Evolutionary conservation across 169 alveolate genomes (phyloP).

Genomic region (Blepharisma undulans): DNA sequence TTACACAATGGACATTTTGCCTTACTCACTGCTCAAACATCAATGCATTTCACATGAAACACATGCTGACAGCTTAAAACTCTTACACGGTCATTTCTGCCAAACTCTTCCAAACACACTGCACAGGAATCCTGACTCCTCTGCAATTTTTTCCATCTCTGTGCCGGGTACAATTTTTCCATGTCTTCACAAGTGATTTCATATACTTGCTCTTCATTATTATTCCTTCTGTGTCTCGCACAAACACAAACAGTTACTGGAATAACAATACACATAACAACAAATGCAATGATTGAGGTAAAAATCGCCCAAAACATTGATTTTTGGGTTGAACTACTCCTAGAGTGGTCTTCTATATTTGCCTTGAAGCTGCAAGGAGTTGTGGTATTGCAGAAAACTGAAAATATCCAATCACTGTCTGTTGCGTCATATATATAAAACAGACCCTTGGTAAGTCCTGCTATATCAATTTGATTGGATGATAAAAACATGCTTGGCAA

Average conservation of each 20-base stretch:
- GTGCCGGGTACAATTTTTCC: neutral
- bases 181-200: neutral
- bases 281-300: neutral
- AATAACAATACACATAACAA: neutral
- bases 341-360: neutral
- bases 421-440: neutral
- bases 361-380: neutral
- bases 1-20: conserved; percentile 20
- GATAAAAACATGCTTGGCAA: neutral
- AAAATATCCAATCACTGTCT: neutral
- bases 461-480: neutral
- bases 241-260: neutral
- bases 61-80: conserved; percentile 48
- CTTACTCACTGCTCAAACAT: conserved; percentile 52
- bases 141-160: neutral
- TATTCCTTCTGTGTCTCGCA: neutral
- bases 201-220: neutral
- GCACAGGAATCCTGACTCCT: conserved; percentile 2
- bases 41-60: conserved; percentile 50
- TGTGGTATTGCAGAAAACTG: neutral
- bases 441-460: neutral
- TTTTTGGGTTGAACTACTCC: neutral
- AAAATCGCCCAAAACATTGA: neutral
- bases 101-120: conserved; percentile 44
- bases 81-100: conserved; percentile 19